Base-by-base conservation (phyloP, 139 green algal species). In the Astrephomene gubernaculifera region DNA sequence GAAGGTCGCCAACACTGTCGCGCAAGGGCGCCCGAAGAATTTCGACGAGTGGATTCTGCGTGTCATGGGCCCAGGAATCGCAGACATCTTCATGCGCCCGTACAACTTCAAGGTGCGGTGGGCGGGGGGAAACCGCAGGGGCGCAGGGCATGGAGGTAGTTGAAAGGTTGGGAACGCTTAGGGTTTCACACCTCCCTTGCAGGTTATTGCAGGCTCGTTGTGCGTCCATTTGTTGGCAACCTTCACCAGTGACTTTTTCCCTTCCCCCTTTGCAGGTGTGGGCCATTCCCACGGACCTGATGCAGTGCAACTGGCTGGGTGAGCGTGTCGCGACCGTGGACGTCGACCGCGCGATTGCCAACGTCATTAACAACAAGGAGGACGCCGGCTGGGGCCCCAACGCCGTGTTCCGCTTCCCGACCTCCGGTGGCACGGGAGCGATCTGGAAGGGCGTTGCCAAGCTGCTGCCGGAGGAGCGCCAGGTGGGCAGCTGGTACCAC, bases 21-120 rank as follows among this genome's bases (percentile, higher is more conserved):
- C 96, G 0, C 84, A 88, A 64, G 81, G 72, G 74, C 93, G 93
- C 78, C 96, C 96, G 12, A 89, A 88, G 39, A 97, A 96, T 89
- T 98, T 98, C 94, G 96, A 98, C 73, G 96, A 98, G 87, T 98
- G 96, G 96, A 98, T 98, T 85, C 67, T 97, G 87, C 90, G 96
- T 6, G 92, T 96, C 8, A 96, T 98, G 94, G 96, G 96, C 27
- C 57, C 85, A 2, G 96, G 96, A 70, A 98, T 98, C 69, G 96
- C 96, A 0, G 92, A 98, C 79, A 68, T 98, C 31, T 98, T 98
- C 93, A 98, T 98, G 96, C 90, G 96, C 25, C 96, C 96, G 3
- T 98, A 98, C 94, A 98, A 98, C 92, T 97, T 97, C 94, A 98
- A 98, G 94, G 96, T 96, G 41, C 43, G 76, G 22, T 68, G n/a